Base-by-base conservation (phyloP, 148 eudicot genomes). In the Camellia granthamiana region DNA sequence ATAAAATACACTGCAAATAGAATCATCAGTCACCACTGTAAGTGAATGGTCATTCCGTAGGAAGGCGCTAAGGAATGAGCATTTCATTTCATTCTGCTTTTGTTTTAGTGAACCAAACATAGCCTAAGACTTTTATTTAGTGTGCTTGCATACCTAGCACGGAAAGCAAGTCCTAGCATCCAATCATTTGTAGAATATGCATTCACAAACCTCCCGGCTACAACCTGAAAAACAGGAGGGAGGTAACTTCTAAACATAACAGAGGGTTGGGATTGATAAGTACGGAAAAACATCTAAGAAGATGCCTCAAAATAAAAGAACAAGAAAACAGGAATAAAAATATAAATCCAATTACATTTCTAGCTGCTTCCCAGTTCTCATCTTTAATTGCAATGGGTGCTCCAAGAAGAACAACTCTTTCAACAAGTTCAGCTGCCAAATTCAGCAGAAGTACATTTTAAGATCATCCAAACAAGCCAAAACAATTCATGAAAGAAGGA, bases 111-210 rank as follows among this genome's bases (percentile, higher is more conserved):
- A 30, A 30, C 38, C 38, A 30, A 30, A 1, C 38, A 30, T 30
- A 1, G 38, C 38, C 2, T 51, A 51, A 51, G 14, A 8, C 11
- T 55, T 12, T 0, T 8, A 64, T 21, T 2, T 4, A 43, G 51
- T 11, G 38, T 19, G 54, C 72, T 60, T 60, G 64, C 64, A 69
- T 91, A 91, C 98, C 89, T 94, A 66, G 98, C 96, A 72, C 98
- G 98, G 85, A 95, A 95, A 62, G 98, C 98, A 72, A 95, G 84
- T 64, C 98, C 98, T 64, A 95, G 94, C 80, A 88, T 95, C 98
- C 98, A 95, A 85, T 93, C 98, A 84, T 89, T 93, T 65, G 87
- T 84, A 61, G 98, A 89, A 83, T 81, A 95, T 76, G 89, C 97
- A 84, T 95, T 93, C 79, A 91, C 83, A 66, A 93, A 95, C 89